A percentile compares a stretch with the other conserved stretches of the same genome.
Evolutionary conservation across 1,139 yeast genomes (phyloP).

Genomic region (Groenewaldozyma sp.): DNA sequence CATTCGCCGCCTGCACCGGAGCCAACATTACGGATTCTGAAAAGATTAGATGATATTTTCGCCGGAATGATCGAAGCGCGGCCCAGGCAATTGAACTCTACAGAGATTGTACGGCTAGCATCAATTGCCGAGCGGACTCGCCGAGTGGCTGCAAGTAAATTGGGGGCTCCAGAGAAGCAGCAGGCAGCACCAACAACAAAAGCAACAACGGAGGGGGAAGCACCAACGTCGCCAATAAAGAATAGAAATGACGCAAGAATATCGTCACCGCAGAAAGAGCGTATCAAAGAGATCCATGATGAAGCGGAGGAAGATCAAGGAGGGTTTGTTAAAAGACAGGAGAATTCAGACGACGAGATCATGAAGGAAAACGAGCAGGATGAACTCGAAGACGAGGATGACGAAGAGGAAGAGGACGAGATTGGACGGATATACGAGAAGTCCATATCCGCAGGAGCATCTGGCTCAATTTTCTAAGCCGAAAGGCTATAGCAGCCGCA

Average conservation of each 20-base stretch:
- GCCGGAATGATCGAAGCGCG: constrained; percentile 13
- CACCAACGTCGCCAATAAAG: too few species aligned
- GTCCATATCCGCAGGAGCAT: constrained; percentile 1
- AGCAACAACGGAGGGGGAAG: not conserved
- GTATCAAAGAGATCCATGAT: too few species aligned
- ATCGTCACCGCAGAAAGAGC: too few species aligned
- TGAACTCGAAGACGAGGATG: not conserved
- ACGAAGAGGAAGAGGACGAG: not conserved
- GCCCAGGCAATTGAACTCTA: constrained; percentile 11
- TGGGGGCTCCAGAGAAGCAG: not conserved
- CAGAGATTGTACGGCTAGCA: constrained; percentile 23
- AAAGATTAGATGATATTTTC: constrained; percentile 19
- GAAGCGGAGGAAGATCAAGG: too few species aligned
- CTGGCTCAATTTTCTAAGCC: too few species aligned
- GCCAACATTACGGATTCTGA: constrained; percentile 12
- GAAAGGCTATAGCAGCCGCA: too few species aligned
- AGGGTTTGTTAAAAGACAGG: too few species aligned
- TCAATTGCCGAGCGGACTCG: constrained; percentile 24
- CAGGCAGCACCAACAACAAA: not conserved
- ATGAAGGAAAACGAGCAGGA: too few species aligned
- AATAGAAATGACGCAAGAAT: too few species aligned
- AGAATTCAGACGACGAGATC: too few species aligned
- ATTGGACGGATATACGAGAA: not conserved
- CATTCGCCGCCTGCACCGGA: constrained; percentile 9
- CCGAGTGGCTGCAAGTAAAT: constrained; percentile 12